A percentile compares a stretch with the other conserved stretches of the same genome.
Conservation (phyloP, 1,284 basidiomycete genomes). For the Afroboletus lepidellus region DNA sequence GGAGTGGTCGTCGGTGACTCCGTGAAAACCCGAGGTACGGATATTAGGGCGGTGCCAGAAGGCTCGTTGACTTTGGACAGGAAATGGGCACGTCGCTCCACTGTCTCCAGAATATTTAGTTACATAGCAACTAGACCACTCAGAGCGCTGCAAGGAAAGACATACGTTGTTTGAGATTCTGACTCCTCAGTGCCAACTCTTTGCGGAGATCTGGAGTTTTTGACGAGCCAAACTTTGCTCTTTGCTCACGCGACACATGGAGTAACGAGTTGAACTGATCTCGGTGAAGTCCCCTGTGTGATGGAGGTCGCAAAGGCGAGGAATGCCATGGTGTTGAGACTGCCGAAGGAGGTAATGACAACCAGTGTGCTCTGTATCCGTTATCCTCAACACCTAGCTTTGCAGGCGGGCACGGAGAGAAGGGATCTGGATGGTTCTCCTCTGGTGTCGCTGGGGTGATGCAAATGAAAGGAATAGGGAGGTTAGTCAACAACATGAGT, state of each 20-base stretch:
- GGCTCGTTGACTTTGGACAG: constrained; percentile 68
- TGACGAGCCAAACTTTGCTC: constrained; percentile 44
- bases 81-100: constrained; percentile 71
- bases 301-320: constrained; percentile 51
- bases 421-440: constrained; percentile 50
- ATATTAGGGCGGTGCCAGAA: constrained; percentile 57
- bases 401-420: constrained; percentile 53
- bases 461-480: constrained; percentile 60
- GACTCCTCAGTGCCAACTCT: constrained; percentile 69
- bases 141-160: background rate
- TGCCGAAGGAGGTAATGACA: constrained; percentile 54
- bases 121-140: background rate
- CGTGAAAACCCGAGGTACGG: constrained; percentile 61
- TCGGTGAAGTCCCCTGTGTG: constrained; percentile 56
- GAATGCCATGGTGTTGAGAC: constrained; percentile 40
- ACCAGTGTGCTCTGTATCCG: constrained; percentile 52
- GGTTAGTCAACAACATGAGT: constrained; percentile 44
- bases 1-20: constrained; percentile 67
- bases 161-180: constrained; percentile 73
- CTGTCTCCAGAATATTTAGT: constrained; percentile 35
- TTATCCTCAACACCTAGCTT: constrained; percentile 38
- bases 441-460: constrained; percentile 64
- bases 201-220: constrained; percentile 61
- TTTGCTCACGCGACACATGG: constrained; percentile 54
- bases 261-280: constrained; percentile 64